phyloP scores from a whole-genome alignment of 495 filamentous ascomycete species.

The Tuber magnatum region DNA sequence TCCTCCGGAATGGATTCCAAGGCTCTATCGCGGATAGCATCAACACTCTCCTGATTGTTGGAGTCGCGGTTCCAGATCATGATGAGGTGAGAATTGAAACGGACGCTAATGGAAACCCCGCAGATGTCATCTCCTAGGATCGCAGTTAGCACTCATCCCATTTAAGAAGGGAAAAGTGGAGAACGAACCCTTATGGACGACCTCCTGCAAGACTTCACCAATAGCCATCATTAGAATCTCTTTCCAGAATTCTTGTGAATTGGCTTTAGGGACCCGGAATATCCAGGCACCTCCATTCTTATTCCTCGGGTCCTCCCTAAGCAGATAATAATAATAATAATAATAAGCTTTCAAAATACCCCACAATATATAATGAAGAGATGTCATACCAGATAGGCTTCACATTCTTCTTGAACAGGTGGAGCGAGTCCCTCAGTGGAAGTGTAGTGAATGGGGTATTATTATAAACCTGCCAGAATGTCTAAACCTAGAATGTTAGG shows the following conservation, averaged over 20 bases:
- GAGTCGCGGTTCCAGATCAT: slow-evolving; percentile 82
- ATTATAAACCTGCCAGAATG: slow-evolving; percentile 86
- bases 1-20: slow-evolving; percentile 61
- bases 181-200: slow-evolving; percentile 59
- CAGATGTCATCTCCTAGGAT: slow-evolving; percentile 67
- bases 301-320: slow-evolving; percentile 71
- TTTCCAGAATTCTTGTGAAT: slow-evolving; percentile 69
- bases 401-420: slow-evolving; percentile 81
- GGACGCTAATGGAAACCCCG: slow-evolving; percentile 62
- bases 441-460: slow-evolving; percentile 73
- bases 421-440: slow-evolving; percentile 71
- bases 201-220: slow-evolving; percentile 73
- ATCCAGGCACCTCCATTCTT: slow-evolving; percentile 75
- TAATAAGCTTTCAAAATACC: slow-evolving; percentile 13
- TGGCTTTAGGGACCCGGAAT: slow-evolving; percentile 70
- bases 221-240: slow-evolving; percentile 72
- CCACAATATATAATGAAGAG: not conserved
- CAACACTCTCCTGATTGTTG: slow-evolving; percentile 63
- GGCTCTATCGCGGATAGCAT: slow-evolving; percentile 60
- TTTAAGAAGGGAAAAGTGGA: not conserved
- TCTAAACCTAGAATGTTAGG: slow-evolving; percentile 46
- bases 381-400: slow-evolving; percentile 62
- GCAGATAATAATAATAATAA: not conserved
- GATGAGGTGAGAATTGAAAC: slow-evolving; percentile 71
- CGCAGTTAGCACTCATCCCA: not conserved